These are phyloP conservation scores for Pythium coloratum DNA, from an alignment of 352 stramenopile species.

Conservation along the genomic window DNA sequence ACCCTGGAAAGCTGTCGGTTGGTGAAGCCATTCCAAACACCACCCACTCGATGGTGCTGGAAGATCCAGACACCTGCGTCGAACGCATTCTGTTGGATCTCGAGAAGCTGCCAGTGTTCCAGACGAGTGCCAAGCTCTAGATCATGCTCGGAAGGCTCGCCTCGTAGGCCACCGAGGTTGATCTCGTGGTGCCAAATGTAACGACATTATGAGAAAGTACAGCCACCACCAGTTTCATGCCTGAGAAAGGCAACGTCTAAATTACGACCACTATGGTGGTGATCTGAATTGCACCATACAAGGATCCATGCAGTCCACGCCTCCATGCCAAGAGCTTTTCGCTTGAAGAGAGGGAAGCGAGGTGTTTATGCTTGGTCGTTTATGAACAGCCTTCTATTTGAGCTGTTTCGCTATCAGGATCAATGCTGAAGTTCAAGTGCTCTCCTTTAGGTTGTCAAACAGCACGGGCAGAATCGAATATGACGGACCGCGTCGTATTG, in stretches of 20 bases:
- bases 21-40: slow-evolving; percentile 16
- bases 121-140: slow-evolving; percentile 2
- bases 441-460: not conserved
- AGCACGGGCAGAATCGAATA: not conserved
- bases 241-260: too few species aligned
- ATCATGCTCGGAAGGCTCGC: too few species aligned
- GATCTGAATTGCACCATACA: too few species aligned
- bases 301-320: too few species aligned
- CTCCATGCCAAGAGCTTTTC: too few species aligned
- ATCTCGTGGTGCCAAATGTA: too few species aligned
- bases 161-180: too few species aligned
- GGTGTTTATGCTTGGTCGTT: not conserved
- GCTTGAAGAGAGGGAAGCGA: too few species aligned
- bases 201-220: too few species aligned
- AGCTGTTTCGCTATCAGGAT: not conserved
- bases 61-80: slow-evolving; percentile 29
- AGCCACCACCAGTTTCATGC: too few species aligned
- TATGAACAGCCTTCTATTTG: not conserved
- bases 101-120: slow-evolving; percentile 13
- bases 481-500: slow-evolving; percentile 19
- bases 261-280: not conserved
- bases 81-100: slow-evolving; percentile 37
- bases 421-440: not conserved
- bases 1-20: slow-evolving; percentile 12
- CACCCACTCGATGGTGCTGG: slow-evolving; percentile 28